Evolutionary conservation across 2,329 filamentous ascomycete species (phyloP), one percentile per base, ranked within the genome.

Genomic region (Hymenoscyphus albidus): DNA sequence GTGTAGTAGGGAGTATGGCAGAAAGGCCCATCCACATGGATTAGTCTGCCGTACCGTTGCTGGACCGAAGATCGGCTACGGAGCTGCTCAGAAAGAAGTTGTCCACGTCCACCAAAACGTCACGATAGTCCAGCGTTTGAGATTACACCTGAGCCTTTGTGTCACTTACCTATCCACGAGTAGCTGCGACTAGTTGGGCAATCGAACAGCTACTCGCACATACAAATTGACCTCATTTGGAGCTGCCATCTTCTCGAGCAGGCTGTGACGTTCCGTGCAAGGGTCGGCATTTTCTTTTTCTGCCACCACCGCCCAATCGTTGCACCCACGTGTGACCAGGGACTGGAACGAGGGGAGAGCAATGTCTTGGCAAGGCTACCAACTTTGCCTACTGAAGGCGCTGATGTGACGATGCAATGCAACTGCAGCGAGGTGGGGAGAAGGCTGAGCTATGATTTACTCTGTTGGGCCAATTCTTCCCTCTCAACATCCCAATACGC

Each of bases 281-380:
- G 38, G 35, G 22, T 38, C 38, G 39, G 32, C 13, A 14, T 6
- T 61, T 61, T 58, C n/a, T 64, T 59, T 65, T 62, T 59, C 59
- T 57, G 55, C 27, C 55, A 5, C 0, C 38, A 3, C 32, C 18
- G 48, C 12, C 64, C 64, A 63, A 65, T 65, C n/a, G 22, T 58
- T 58, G 31, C 16, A 22, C 61, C 63, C 64, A 58, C 61, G 54
- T 58, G 54, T 44, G n/a, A 35, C 35, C 35, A 35, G 35, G 35
- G 35, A 10, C 35, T 35, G 35, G 9, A 10, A 9, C 27, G 35
- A 35, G 35, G 35, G 35, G 35, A 54, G 48, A 13, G 9, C 48
- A 13, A 27, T 54, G 48, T 22, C 48, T 48, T 51, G 40, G 55
- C 61, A 56, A 62, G 61, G 61, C 54, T 44, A 22, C 48, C 18